phyloP scores from a whole-genome alignment of 2,329 filamentous ascomycete genomes.

The Epichloe uncinata region DNA sequence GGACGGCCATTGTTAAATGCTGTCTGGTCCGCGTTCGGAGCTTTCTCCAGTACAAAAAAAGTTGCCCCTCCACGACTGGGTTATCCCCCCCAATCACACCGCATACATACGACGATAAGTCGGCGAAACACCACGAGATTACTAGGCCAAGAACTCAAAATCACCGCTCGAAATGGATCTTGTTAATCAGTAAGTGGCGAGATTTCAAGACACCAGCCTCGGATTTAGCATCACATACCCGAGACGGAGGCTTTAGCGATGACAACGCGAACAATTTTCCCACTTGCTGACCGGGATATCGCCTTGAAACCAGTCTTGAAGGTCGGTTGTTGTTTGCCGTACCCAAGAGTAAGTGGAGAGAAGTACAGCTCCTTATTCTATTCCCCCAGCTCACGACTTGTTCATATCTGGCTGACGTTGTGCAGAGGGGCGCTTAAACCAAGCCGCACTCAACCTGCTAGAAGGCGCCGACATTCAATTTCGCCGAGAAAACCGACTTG shows the following conservation, averaged over 20 bases:
- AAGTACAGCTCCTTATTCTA: neutral
- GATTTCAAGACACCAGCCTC: neutral
- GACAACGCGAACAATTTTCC: neutral
- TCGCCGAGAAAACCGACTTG: slow-evolving; percentile 82
- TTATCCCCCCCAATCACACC: neutral
- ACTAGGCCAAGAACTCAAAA: neutral
- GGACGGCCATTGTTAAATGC: too few relatives aligned
- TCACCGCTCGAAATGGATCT: slow-evolving; percentile 30
- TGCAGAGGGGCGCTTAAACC: slow-evolving; percentile 75
- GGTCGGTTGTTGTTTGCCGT: slow-evolving; percentile 90
- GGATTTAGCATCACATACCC: neutral
- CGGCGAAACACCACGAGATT: neutral
- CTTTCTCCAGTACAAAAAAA: neutral
- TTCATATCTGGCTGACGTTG: neutral
- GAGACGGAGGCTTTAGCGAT: neutral
- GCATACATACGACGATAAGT: neutral
- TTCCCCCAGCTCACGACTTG: neutral
- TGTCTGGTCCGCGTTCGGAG: neutral
- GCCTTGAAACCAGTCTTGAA: slow-evolving; percentile 51
- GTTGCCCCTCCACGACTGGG: neutral
- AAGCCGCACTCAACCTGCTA: slow-evolving; percentile 78
- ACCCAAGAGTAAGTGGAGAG: slow-evolving; percentile 70
- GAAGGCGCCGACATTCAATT: slow-evolving; percentile 94
- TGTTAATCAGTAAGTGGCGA: slow-evolving; percentile 35
- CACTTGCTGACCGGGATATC: neutral